Base-by-base conservation (phyloP, 2,329 filamentous ascomycete species). In the Bertia moriformis region DNA sequence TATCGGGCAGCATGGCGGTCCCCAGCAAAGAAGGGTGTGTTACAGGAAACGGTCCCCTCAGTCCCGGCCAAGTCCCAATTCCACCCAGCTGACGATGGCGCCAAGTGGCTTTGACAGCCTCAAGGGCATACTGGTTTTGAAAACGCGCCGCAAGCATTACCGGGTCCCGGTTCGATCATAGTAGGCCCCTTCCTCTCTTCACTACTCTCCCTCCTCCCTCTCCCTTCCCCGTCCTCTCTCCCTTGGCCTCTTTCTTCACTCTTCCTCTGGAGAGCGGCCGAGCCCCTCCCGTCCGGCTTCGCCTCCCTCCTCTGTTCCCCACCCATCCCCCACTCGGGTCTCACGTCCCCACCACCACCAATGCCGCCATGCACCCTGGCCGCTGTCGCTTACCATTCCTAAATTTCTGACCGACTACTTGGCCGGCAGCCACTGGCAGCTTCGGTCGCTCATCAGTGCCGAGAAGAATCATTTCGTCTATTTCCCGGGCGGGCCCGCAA, bases 361-460 rank as follows among this genome's bases (percentile, higher is more conserved):
- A n/a, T n/a, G n/a, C n/a, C n/a, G n/a, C n/a, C n/a, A n/a, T n/a
- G n/a, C n/a, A n/a, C n/a, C n/a, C n/a, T n/a, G n/a, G n/a, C n/a
- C n/a, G n/a, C n/a, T n/a, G n/a, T 27, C 7, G 22, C 7, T 27
- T 27, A n/a, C n/a, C n/a, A 4, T 12, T 20, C 37, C 12, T 37
- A 41, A 30, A 39, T 18, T 17, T 13, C 39, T n/a, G 24, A 12
- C 12, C 12, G 15, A 30, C 30, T 40, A 27, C 30, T 19, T 18
- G 35, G 32, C 38, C 29, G 42, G 19, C 50, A 88, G 82, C 47
- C 84, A 91, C 60, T 88, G 82, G 78, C 84, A 91, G 61, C 69
- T 98, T 36, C 84, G 89, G 40, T 89, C 93, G 48, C 78, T 93
- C 48, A 83, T 96, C 54, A 89, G 84, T 56, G 81, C 79, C 18